Evolutionary conservation across 169 alveolate species (phyloP), one percentile per base, ranked within the genome.

Genomic region (Eimeria maxima): DNA sequence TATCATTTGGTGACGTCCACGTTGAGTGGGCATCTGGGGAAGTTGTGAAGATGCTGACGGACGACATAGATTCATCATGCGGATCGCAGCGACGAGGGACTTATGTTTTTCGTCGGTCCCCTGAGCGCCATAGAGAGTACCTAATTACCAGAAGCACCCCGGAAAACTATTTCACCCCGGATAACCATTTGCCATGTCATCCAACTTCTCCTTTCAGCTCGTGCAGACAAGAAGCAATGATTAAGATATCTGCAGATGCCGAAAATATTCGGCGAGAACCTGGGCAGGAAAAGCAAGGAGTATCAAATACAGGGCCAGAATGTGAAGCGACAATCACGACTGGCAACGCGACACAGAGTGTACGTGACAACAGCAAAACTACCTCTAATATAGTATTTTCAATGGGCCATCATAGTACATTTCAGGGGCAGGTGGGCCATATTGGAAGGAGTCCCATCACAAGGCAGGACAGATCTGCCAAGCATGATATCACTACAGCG

Each of bases 81-180:
- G 44, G 45, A 50, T 16, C 13, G n/a, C n/a, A n/a, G 47, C 11
- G 67, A 47, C 57, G 67, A 45, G 65, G 44, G 11, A 78, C 14
- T 29, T 78, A 67, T 2, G 44, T 22, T n/a, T 45, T 44, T 27
- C 88, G 88, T 24, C 60, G 65, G n/a, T 78, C 88, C 67, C 88
- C 88, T n/a, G 69, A 78, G 88, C 67, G 67, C 13, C 88, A 11
- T 10, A 24, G 14, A 20, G 88, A 78, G n/a, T 7, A 45, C 67
- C 67, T 78, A 7, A n/a, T 78, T 20, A 78, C 88, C 67, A 78
- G 67, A 24, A 45, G 22, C 42, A 78, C 88, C 67, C 88, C 88
- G 65, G 88, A 78, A 50, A 47, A 10, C 42, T 4, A n/a, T 24
- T 4, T 47, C 42, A 78, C 88, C 67, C 88, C 88, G 65, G 88